Percentiles rank a stretch among this genome's conserved stretches.
These are phyloP conservation scores for Mucor velutinosus DNA, from an alignment of 371 early-diverging fungal genomes.

Conservation along the genomic window DNA sequence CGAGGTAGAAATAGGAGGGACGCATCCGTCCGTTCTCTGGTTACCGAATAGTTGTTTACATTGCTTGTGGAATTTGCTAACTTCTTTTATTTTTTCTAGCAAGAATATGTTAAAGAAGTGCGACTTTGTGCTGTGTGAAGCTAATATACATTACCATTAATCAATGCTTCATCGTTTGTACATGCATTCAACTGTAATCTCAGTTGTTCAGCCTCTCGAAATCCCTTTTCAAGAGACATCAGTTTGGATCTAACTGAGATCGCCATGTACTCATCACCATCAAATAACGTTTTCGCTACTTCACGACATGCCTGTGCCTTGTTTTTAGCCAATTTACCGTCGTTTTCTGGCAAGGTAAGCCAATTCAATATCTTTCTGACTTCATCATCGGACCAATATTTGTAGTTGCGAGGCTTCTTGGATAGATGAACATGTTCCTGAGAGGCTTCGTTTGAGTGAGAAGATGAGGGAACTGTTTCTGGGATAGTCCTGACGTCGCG, in stretches of 20 bases:
- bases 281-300: slow-evolving; percentile 26
- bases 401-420: slow-evolving; percentile 28
- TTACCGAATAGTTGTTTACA: slow-evolving; percentile 24
- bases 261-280: slow-evolving; percentile 32
- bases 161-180: slow-evolving; percentile 15
- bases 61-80: slow-evolving; percentile 26
- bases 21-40: neutral
- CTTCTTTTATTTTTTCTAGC: slow-evolving; percentile 28
- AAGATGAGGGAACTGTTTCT: neutral
- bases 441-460: neutral
- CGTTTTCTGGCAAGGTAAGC: slow-evolving; percentile 26
- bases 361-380: slow-evolving; percentile 21
- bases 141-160: slow-evolving; percentile 13
- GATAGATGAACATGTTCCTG: slow-evolving; percentile 13
- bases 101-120: neutral
- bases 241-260: slow-evolving; percentile 27
- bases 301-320: slow-evolving; percentile 31
- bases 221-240: slow-evolving; percentile 24
- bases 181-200: slow-evolving; percentile 2
- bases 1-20: slow-evolving; percentile 12
- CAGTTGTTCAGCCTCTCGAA: slow-evolving; percentile 21
- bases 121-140: neutral
- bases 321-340: slow-evolving; percentile 23
- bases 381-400: slow-evolving; percentile 34
- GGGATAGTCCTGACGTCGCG: slow-evolving; percentile 16